Conservation (phyloP, 2,329 filamentous ascomycete genomes). For the Escovopsis weberi region DNA sequence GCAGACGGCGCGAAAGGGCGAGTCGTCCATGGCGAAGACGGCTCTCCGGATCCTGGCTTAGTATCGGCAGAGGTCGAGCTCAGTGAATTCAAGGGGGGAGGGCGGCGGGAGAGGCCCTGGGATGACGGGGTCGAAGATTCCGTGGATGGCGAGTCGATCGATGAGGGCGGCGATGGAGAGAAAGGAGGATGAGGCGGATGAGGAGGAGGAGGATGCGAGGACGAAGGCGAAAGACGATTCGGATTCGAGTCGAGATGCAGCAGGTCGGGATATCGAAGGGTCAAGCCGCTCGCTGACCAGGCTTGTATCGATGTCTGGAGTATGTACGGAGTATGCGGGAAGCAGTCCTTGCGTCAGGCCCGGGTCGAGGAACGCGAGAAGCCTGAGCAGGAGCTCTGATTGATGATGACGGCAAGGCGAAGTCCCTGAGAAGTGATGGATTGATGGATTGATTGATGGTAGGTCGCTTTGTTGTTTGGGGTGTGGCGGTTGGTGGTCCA, state of each 20-base stretch:
- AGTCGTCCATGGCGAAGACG: slow-evolving; percentile 7
- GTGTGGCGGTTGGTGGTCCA: too few relatives aligned
- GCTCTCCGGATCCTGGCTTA: background rate
- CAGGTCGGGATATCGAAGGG: background rate
- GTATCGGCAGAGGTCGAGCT: background rate
- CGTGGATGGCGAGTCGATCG: too few relatives aligned
- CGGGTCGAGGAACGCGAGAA: background rate
- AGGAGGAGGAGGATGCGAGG: background rate
- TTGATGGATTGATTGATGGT: too few relatives aligned
- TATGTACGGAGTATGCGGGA: background rate
- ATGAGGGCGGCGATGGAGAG: background rate
- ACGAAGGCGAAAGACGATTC: background rate
- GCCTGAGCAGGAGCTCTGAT: background rate
- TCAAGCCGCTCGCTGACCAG: too few relatives aligned
- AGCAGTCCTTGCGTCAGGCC: background rate
- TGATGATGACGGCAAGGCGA: background rate
- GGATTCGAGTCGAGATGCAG: background rate
- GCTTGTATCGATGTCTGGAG: too few relatives aligned
- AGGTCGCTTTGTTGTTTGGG: too few relatives aligned
- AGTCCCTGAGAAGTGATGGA: background rate
- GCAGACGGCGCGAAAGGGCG: slow-evolving; percentile 19
- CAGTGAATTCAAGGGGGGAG: background rate
- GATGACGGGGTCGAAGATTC: too few relatives aligned
- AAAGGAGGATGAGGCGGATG: background rate
- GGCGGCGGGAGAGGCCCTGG: too few relatives aligned